Conservation (phyloP, 2,329 filamentous ascomycete genomes). For the Ascomycota sp. region DNA sequence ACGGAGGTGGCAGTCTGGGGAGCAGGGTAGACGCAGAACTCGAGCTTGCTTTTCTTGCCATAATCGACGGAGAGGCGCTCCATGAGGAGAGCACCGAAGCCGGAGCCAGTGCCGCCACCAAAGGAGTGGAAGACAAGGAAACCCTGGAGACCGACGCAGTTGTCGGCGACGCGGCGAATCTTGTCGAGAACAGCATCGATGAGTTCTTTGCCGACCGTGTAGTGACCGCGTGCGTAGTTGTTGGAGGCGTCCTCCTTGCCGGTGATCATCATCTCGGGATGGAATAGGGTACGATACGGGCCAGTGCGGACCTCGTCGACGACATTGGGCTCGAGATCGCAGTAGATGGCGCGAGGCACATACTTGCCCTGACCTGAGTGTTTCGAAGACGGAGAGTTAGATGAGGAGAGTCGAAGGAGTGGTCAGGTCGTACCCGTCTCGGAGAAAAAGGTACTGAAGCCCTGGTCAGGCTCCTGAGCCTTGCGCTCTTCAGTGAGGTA, state of each 20-base stretch:
- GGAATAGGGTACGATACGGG: conserved; percentile 87
- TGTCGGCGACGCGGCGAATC: conserved; percentile 90
- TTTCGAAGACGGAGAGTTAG: background rate
- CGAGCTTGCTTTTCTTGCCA: conserved; percentile 99
- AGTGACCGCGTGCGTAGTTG: conserved; percentile 99
- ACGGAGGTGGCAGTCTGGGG: conserved; percentile 93
- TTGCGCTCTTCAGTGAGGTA: conserved; percentile 97
- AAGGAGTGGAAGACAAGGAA: conserved; percentile 99
- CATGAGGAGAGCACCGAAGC: conserved; percentile 95
- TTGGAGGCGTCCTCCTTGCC: conserved; percentile 99
- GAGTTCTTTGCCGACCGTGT: conserved; percentile 98
- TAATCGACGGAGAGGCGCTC: conserved; percentile 97
- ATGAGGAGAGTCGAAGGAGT: too few species aligned
- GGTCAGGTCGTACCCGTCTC: conserved; percentile 56
- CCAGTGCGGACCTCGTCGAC: conserved; percentile 98
- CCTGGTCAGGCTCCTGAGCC: conserved; percentile 74
- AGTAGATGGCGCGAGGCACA: conserved; percentile 96
- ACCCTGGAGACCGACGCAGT: conserved; percentile 92
- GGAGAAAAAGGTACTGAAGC: conserved; percentile 99
- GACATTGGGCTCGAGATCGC: conserved; percentile 98
- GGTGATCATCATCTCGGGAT: conserved; percentile 98
- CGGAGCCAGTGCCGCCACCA: conserved; percentile 93
- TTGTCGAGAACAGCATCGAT: conserved; percentile 96
- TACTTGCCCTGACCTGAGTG: conserved; percentile 82
- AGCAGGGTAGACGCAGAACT: conserved; percentile 97